phyloP scores from a whole-genome alignment of 352 stramenopile species.

The Peronospora farinosa region DNA sequence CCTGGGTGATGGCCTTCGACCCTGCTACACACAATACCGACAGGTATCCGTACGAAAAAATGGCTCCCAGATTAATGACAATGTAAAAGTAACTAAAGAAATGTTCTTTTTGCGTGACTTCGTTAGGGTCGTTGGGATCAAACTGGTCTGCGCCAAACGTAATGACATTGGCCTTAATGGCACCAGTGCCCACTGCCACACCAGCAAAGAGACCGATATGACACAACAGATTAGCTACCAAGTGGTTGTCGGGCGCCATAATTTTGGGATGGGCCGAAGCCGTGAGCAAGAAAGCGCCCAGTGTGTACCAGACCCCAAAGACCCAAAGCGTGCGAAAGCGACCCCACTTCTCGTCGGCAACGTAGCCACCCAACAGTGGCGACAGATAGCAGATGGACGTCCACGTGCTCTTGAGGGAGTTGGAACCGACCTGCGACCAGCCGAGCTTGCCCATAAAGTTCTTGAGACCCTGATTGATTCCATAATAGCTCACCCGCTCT shows the following conservation, averaged over 20 bases:
- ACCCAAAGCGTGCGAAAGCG: constrained; percentile 79
- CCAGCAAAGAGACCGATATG: constrained; percentile 68
- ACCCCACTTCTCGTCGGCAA: constrained; percentile 83
- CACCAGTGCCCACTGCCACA: constrained; percentile 72
- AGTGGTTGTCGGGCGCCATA: constrained; percentile 38
- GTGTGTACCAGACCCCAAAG: constrained; percentile 76
- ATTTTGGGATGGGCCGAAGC: constrained; percentile 58
- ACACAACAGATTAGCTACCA: constrained; percentile 60
- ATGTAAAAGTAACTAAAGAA: constrained; percentile 93
- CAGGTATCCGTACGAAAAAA: constrained; percentile 88
- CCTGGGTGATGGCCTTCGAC: constrained; percentile 49
- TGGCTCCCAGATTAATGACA: constrained; percentile 87
- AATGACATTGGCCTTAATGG: constrained; percentile 85
- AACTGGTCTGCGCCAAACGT: constrained; percentile 85
- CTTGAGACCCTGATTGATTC: constrained; percentile 84
- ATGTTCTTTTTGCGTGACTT: constrained; percentile 69
- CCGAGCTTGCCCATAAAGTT: constrained; percentile 78
- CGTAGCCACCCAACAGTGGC: constrained; percentile 73
- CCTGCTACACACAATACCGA: constrained; percentile 86
- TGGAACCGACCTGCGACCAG: constrained; percentile 75
- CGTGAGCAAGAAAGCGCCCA: constrained; percentile 61
- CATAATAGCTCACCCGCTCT: constrained; percentile 82
- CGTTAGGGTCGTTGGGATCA: constrained; percentile 76
- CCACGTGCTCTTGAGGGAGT: constrained; percentile 86
- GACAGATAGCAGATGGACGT: constrained; percentile 85